Conservation (phyloP, 2,329 filamentous ascomycete genomes). For the Fonsecaea monophora region DNA sequence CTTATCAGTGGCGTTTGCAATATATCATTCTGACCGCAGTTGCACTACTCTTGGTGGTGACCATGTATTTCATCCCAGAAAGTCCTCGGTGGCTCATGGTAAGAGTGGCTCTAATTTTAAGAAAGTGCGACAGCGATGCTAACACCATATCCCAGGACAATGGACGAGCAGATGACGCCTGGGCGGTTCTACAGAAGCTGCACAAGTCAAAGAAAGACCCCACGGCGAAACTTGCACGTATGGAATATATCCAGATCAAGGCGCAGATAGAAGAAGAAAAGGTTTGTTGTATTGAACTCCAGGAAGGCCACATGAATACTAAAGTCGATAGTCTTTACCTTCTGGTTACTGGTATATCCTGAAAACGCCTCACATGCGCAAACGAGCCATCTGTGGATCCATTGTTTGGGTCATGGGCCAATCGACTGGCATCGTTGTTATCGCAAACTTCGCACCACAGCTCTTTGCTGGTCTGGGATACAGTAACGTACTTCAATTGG, state of each 20-base stretch:
- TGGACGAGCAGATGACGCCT: slow-evolving; percentile 20
- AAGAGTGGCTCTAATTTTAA: not conserved
- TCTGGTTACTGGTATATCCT: slow-evolving; percentile 25
- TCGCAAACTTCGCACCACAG: slow-evolving; percentile 50
- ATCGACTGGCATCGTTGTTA: slow-evolving; percentile 43
- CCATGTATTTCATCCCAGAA: slow-evolving; percentile 73
- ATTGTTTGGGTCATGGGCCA: slow-evolving; percentile 35
- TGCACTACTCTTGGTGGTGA: slow-evolving; percentile 64
- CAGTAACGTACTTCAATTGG: slow-evolving; percentile 24
- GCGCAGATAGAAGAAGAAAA: slow-evolving; percentile 29
- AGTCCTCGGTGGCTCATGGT: slow-evolving; percentile 66
- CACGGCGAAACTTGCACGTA: slow-evolving; percentile 3
- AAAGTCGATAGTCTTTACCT: slow-evolving; percentile 14
- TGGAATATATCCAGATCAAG: slow-evolving; percentile 27
- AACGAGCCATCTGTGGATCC: slow-evolving; percentile 19
- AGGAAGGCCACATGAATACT: not conserved
- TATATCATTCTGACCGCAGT: slow-evolving; percentile 16
- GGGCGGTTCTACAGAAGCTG: slow-evolving; percentile 17
- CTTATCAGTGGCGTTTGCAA: slow-evolving; percentile 26
- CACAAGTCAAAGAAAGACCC: slow-evolving; percentile 20
- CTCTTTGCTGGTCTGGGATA: slow-evolving; percentile 48
- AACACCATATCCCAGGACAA: slow-evolving; percentile 14
- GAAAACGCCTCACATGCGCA: slow-evolving; percentile 10
- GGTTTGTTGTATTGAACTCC: slow-evolving; percentile 1
- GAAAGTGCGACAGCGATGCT: not conserved